A percentile compares a stretch with the other conserved stretches of the same genome.
Conservation (phyloP, 768 basidiomycete genomes). For the Phylloporus arenicola region DNA sequence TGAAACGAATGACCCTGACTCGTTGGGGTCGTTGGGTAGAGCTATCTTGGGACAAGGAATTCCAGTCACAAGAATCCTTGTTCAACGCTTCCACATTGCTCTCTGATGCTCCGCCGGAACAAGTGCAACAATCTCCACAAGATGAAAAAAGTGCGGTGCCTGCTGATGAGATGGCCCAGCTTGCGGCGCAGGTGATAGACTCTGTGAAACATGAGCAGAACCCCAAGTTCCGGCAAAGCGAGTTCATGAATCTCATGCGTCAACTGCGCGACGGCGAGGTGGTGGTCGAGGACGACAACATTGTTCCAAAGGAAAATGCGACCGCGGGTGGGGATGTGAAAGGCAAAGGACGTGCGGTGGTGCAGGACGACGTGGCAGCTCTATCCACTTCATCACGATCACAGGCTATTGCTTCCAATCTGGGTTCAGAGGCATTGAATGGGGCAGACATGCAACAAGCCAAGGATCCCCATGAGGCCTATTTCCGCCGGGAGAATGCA, state of each 20-base stretch:
- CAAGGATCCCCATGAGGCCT: constrained; percentile 53
- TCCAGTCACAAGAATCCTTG: constrained; percentile 50
- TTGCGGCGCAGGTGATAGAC: constrained; percentile 73
- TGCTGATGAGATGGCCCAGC: constrained; percentile 68
- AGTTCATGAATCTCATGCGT: constrained; percentile 82
- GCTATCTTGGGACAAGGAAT: constrained; percentile 57
- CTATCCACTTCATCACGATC: constrained; percentile 7
- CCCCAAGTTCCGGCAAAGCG: constrained; percentile 80
- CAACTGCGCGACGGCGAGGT: constrained; percentile 76
- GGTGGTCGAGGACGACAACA: constrained; percentile 70
- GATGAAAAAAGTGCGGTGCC: constrained; percentile 25
- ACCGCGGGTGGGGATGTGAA: constrained; percentile 41
- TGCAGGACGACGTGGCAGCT: constrained; percentile 1
- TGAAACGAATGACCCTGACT: not conserved
- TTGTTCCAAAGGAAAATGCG: constrained; percentile 51
- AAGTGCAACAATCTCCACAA: constrained; percentile 4
- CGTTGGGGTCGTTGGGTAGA: constrained; percentile 7
- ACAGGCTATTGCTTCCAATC: constrained; percentile 11
- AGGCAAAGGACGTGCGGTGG: constrained; percentile 56
- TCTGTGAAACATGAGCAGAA: constrained; percentile 71
- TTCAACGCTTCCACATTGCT: constrained; percentile 20
- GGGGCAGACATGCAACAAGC: constrained; percentile 16
- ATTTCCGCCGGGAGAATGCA: constrained; percentile 64
- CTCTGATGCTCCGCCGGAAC: constrained; percentile 6
- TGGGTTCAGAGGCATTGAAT: constrained; percentile 16